Evolutionary conservation across 352 stramenopile species (phyloP).

Genomic region (Phytophthora brassicae): DNA sequence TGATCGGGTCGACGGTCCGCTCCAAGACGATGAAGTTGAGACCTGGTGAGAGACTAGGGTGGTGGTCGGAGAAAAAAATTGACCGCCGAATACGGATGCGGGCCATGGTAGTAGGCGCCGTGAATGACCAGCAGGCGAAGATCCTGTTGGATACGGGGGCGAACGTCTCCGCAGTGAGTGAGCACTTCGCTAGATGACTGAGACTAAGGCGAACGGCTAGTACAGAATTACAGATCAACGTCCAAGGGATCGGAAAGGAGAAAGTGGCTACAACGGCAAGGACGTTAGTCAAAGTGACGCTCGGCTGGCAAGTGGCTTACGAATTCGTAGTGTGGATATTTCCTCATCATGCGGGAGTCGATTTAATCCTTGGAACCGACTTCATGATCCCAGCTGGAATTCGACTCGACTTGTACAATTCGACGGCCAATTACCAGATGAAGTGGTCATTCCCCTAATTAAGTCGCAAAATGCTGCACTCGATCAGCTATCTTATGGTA

Average conservation of each 20-base stretch:
- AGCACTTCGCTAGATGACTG: not conserved
- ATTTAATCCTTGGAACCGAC: not conserved
- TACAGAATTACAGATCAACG: not conserved
- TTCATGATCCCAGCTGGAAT: conserved; percentile 12
- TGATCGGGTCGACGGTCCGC: too few species aligned
- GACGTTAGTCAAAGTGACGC: not conserved
- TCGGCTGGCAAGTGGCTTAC: conserved; percentile 1
- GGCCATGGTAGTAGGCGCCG: not conserved
- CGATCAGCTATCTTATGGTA: too few species aligned
- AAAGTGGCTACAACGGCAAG: not conserved
- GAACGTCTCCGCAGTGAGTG: not conserved
- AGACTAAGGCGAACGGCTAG: not conserved
- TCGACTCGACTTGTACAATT: conserved; percentile 1
- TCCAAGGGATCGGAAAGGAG: not conserved
- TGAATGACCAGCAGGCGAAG: not conserved
- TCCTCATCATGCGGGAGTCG: not conserved
- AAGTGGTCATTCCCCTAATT: not conserved
- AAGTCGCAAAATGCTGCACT: not conserved
- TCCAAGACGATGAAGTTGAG: not conserved
- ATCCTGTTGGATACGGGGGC: not conserved
- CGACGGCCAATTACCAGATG: not conserved
- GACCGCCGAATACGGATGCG: not conserved
- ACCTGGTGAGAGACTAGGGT: not conserved
- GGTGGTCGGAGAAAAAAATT: not conserved
- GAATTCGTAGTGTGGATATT: conserved; percentile 12